Evolutionary conservation across 176 grass and related monocot genomes (phyloP), one percentile per base, ranked within the genome.

Genomic region (Bromus sterilis): DNA sequence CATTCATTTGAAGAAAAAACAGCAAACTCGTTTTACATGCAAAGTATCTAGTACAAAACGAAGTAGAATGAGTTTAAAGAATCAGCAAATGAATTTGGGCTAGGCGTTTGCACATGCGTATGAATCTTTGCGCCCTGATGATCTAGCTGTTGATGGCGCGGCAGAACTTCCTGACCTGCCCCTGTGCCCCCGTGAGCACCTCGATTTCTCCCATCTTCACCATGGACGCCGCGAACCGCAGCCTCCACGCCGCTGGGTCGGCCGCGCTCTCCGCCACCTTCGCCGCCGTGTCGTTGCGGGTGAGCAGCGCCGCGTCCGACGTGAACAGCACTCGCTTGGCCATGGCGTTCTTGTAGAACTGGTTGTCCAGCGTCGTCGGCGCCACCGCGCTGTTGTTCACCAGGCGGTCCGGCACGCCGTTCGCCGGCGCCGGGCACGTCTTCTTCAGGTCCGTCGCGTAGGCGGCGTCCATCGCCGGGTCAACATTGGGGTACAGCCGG

Each of bases 151-250:
- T 88, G 41, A 76, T 66, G 25, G 2, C 71, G 41, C 29, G 48
- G 11, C 86, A 92, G 28, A 56, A 3, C 33, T 23, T 67, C 66
- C 86, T 79, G 78, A 91, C 44, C 44, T 73, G 30, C 24, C 90
- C 83, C 5, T 80, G 31, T 33, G 4, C 46, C 68, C 87, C 83
- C 1, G 70, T 86, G 78, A 83, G 80, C 66, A 84, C 75, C 57
- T 75, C 21, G 23, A 86, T 76, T 46, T n/a, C 16, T n/a, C 79
- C 86, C 90, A 92, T 92, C 67, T 74, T 81, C 13, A 89, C 80
- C 86, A 83, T 80, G 12, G 86, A 44, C 43, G n/a, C 30, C 11
- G 30, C 86, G 39, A 92, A 89, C 51, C 67, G 43, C 6, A 2
- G 36, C 49, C 65, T 80, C 78, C 86, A 92, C 21, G 32, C 15